These are phyloP conservation scores for Vanrija sp. DNA, from an alignment of 1,284 basidiomycete genomes.

Conservation along the genomic window DNA sequence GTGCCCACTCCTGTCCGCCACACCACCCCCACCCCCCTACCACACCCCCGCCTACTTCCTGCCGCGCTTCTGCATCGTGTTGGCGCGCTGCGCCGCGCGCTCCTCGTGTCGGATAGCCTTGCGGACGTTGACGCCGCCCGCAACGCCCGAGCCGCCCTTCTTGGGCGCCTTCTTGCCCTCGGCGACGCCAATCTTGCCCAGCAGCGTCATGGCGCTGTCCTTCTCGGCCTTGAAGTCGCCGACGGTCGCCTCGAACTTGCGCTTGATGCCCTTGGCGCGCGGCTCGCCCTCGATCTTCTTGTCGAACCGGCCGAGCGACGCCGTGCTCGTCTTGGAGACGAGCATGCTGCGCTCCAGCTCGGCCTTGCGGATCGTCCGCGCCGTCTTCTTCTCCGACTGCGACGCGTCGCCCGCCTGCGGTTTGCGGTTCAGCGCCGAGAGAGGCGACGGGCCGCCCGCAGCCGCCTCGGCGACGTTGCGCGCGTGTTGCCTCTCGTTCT, in stretches of 20 bases:
- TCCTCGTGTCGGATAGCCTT: constrained; percentile 73
- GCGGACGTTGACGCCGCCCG: constrained; percentile 61
- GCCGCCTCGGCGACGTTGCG: constrained; percentile 69
- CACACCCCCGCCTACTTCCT: background rate
- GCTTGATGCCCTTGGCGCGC: constrained; percentile 79
- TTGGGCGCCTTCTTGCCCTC: constrained; percentile 53
- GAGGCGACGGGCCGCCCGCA: constrained; percentile 22
- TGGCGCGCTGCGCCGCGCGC: constrained; percentile 10
- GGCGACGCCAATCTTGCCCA: constrained; percentile 68
- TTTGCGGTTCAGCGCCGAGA: constrained; percentile 13
- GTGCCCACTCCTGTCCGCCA: background rate
- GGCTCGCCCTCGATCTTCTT: constrained; percentile 85
- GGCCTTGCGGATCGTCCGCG: constrained; percentile 60
- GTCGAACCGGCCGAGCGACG: constrained; percentile 88
- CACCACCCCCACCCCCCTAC: background rate
- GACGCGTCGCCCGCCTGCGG: constrained; percentile 9
- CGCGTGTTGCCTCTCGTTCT: constrained; percentile 78
- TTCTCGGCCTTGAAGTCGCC: constrained; percentile 60
- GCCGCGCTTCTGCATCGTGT: constrained; percentile 6
- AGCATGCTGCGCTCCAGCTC: constrained; percentile 75
- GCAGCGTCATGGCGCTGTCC: constrained; percentile 65
- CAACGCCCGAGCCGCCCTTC: constrained; percentile 52
- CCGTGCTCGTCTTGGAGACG: constrained; percentile 77
- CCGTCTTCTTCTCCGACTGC: constrained; percentile 27
- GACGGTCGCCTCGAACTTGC: constrained; percentile 64